phyloP scores from a whole-genome alignment of 805 yeast genomes.

The Sungouiozyma intestinalis region DNA sequence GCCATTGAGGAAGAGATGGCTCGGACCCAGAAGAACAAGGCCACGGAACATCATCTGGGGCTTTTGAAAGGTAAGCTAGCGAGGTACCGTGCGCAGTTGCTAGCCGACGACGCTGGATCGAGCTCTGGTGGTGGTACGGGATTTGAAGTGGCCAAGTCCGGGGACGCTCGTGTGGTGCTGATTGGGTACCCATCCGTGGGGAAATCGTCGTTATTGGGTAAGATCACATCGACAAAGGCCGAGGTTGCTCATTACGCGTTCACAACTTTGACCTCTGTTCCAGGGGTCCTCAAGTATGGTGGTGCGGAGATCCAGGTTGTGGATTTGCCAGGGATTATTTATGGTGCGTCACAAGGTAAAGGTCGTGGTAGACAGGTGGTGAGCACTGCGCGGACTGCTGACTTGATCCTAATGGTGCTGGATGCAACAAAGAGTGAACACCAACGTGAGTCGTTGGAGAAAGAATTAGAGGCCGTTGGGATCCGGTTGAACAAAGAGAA shows the following conservation, averaged over 20 bases:
- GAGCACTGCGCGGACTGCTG: constrained; percentile 92
- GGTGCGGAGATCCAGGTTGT: constrained; percentile 96
- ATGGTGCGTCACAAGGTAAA: constrained; percentile 94
- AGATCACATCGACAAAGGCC: constrained; percentile 86
- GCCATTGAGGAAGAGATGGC: constrained; percentile 90
- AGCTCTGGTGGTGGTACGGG: constrained; percentile 67
- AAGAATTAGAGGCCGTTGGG: constrained; percentile 88
- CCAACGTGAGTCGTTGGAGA: constrained; percentile 77
- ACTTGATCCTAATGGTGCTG: constrained; percentile 80
- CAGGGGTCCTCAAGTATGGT: constrained; percentile 88
- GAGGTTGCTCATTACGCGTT: constrained; percentile 93
- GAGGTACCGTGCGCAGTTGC: constrained; percentile 76
- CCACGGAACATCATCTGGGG: constrained; percentile 95
- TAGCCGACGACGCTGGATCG: constrained; percentile 74
- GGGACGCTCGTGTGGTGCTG: constrained; percentile 90
- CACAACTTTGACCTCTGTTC: constrained; percentile 93
- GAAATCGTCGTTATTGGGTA: constrained; percentile 79
- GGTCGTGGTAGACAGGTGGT: constrained; percentile 97
- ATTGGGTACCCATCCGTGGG: constrained; percentile 99
- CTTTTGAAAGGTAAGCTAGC: constrained; percentile 91
- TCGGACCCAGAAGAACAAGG: constrained; percentile 93
- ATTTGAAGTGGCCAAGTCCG: constrained; percentile 89
- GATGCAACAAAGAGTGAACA: constrained; percentile 93
- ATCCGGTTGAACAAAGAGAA: constrained; percentile 71
- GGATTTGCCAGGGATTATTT: constrained; percentile 95